Evolutionary conservation across 2,329 filamentous ascomycete species (phyloP), one percentile per base, ranked within the genome.

Genomic region (Fusarium sp.): DNA sequence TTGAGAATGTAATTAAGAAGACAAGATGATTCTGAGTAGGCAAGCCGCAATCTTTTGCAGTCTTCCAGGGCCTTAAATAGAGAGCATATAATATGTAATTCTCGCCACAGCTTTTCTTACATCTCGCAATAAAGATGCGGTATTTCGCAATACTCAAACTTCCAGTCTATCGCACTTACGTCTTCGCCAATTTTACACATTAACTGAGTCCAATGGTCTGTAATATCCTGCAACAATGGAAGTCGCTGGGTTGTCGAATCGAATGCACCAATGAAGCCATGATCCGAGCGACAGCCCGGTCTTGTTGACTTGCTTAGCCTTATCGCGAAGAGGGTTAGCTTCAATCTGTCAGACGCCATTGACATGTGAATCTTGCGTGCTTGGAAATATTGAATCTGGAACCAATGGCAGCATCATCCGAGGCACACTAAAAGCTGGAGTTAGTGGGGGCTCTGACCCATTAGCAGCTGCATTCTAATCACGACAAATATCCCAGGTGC

Each of bases 361-460:
- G 46, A 42, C n/a, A 54, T 44, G 20, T 60, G 29, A 44, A 60
- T 54, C 33, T 60, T 54, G 57, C 57, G 57, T 60, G 57, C 47
- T 60, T 60, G 38, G 6, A 44, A 60, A 54, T 20, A 12, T 54
- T 31, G 2, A 54, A 60, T 20, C 6, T 20, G 29, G 47, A 22
- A 2, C 57, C 47, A 60, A 60, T 60, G 7, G n/a, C 5, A 44
- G 22, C 38, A 60, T 38, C 36, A 60, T 60, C 57, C 57, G 57
- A 60, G 33, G 22, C 41, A 47, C 41, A 49, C 54, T 5, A 47
- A n/a, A 35, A 18, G 3, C 22, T 47, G 41, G 41, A 33, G 54
- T 36, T 29, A 15, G 29, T 57, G 41, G 31, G 38, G 42, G 18
- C 31, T 27, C 27, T 27, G 27, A 2, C 5, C 25, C 25, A 36